Conservation (phyloP, 2,329 filamentous ascomycete genomes). For the Xenoacremonium recifei region DNA sequence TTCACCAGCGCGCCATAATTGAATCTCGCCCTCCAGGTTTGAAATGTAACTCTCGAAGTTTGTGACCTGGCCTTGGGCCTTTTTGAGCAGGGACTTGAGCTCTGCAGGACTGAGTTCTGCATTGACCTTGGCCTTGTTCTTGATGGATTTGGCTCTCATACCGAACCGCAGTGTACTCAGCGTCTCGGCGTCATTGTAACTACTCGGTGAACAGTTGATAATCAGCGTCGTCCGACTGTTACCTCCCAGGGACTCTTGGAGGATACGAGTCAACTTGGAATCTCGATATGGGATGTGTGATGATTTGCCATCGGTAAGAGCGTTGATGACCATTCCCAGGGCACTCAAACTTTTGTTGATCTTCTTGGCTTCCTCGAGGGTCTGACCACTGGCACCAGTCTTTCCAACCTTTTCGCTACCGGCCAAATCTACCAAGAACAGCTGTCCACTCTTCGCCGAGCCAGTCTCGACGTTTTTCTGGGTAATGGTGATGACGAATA, state of each 20-base stretch:
- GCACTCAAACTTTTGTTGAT: slow-evolving; percentile 99
- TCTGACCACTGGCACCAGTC: slow-evolving; percentile 95
- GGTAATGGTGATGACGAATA: slow-evolving; percentile 94
- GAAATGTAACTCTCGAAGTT: slow-evolving; percentile 86
- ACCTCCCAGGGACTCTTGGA: slow-evolving; percentile 95
- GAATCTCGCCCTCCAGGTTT: slow-evolving; percentile 80
- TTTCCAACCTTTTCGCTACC: slow-evolving; percentile 99
- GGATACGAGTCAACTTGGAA: slow-evolving; percentile 93
- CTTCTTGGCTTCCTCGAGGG: slow-evolving; percentile 97
- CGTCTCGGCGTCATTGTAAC: slow-evolving; percentile 96
- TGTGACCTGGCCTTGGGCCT: slow-evolving; percentile 84
- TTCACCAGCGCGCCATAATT: slow-evolving; percentile 85
- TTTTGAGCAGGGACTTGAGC: slow-evolving; percentile 88
- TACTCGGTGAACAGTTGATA: slow-evolving; percentile 98
- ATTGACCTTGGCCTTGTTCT: slow-evolving; percentile 99
- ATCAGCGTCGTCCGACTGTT: slow-evolving; percentile 98
- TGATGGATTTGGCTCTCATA: slow-evolving; percentile 95
- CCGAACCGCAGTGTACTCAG: slow-evolving; percentile 90
- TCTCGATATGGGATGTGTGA: slow-evolving; percentile 95
- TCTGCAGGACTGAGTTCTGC: slow-evolving; percentile 94
- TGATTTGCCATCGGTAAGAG: slow-evolving; percentile 94
- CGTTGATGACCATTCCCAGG: slow-evolving; percentile 98
- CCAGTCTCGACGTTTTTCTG: slow-evolving; percentile 98
- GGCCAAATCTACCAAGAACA: slow-evolving; percentile 96
- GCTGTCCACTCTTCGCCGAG: slow-evolving; percentile 91